phyloP scores from a whole-genome alignment of 108 stramenopile genomes.

The Mediolabrus comicus region DNA sequence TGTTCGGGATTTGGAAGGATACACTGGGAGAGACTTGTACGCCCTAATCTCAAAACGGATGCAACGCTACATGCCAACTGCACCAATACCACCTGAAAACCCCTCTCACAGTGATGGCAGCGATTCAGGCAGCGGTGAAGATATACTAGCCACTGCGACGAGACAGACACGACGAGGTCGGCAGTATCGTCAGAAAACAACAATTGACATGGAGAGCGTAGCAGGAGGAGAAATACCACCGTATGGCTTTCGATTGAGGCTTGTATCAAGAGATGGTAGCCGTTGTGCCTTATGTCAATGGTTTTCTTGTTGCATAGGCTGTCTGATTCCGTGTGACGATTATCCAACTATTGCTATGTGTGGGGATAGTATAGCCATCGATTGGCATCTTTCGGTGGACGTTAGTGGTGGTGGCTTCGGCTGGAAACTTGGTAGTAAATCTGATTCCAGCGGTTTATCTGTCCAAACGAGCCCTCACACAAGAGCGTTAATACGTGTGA shows the following conservation, averaged over 20 bases:
- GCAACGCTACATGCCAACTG: slow-evolving; percentile 57
- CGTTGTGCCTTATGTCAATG: slow-evolving; percentile 81
- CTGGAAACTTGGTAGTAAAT: slow-evolving; percentile 39
- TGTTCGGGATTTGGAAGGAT: slow-evolving; percentile 62
- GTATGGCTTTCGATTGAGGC: slow-evolving; percentile 81
- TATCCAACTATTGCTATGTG: slow-evolving; percentile 69
- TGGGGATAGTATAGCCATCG: slow-evolving; percentile 83
- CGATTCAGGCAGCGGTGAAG: not conserved
- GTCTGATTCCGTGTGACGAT: slow-evolving; percentile 82
- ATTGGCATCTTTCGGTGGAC: slow-evolving; percentile 89
- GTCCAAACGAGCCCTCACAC: slow-evolving; percentile 23
- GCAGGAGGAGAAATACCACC: slow-evolving; percentile 74
- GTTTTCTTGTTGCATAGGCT: slow-evolving; percentile 87
- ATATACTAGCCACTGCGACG: slow-evolving; percentile 2
- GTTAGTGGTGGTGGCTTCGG: slow-evolving; percentile 78
- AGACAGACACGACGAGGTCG: slow-evolving; percentile 38
- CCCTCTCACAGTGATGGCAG: not conserved
- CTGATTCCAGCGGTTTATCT: slow-evolving; percentile 21
- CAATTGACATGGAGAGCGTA: slow-evolving; percentile 69
- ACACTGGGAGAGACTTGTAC: slow-evolving; percentile 77
- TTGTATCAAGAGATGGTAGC: slow-evolving; percentile 76
- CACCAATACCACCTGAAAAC: slow-evolving; percentile 37
- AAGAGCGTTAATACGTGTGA: slow-evolving; percentile 46
- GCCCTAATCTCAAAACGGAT: slow-evolving; percentile 70
- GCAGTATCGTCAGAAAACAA: slow-evolving; percentile 54